Evolutionary conservation across 73 alveolate genomes (phyloP).

Genomic region (Paramecium caudatum): DNA sequence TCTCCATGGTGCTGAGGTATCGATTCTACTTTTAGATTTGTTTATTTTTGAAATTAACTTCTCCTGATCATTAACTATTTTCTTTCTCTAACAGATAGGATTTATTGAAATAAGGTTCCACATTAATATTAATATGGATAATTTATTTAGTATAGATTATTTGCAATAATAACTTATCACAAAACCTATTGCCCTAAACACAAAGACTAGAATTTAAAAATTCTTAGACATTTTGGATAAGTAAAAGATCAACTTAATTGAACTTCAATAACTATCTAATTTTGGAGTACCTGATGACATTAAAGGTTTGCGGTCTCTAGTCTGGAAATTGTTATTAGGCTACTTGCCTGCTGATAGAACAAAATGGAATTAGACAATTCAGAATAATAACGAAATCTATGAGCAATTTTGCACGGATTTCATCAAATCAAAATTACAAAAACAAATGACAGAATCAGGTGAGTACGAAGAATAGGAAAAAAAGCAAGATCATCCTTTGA

Average conservation of each 20-base stretch:
- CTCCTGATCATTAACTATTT: slow-evolving; percentile 12
- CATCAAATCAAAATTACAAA: slow-evolving; percentile 81
- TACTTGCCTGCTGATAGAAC: slow-evolving; percentile 92
- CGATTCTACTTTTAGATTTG: slow-evolving; percentile 6
- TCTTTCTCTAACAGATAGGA: slow-evolving; percentile 63
- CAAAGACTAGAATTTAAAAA: background rate
- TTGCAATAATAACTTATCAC: background rate
- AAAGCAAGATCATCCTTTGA: slow-evolving; percentile 86
- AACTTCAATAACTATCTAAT: slow-evolving; percentile 36
- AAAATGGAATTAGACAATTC: slow-evolving; percentile 87
- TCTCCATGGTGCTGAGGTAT: slow-evolving; percentile 45
- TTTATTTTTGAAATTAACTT: background rate
- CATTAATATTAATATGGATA: slow-evolving; percentile 33
- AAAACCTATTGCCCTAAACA: slow-evolving; percentile 6
- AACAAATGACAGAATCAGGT: slow-evolving; percentile 74
- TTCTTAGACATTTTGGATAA: background rate
- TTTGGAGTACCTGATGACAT: slow-evolving; percentile 94
- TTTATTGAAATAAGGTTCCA: slow-evolving; percentile 58
- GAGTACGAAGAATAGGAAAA: slow-evolving; percentile 63
- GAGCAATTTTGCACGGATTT: slow-evolving; percentile 63
- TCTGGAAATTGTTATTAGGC: slow-evolving; percentile 95
- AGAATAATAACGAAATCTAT: slow-evolving; percentile 79
- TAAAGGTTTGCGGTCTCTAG: slow-evolving; percentile 88
- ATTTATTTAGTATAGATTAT: slow-evolving; percentile 35
- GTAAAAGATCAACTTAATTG: slow-evolving; percentile 21